Conservation (phyloP, 106 monocot species). For the Dendrobium catenatum region DNA sequence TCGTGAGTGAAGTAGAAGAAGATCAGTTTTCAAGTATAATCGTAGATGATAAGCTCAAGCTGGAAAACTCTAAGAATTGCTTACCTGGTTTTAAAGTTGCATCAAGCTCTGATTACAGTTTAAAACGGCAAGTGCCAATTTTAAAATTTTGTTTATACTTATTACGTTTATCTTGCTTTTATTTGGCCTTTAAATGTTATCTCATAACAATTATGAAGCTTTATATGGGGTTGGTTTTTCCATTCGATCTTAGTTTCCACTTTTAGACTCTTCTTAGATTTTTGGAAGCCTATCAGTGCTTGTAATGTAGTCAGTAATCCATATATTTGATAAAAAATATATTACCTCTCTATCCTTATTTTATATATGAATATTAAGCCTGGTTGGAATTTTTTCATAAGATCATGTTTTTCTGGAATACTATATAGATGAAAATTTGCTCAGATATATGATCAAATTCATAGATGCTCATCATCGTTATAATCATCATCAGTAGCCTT, state of each 20-base stretch:
- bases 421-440: background rate
- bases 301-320: background rate
- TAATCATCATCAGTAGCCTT: background rate
- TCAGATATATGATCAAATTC: background rate
- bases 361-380: background rate
- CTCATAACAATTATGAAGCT: background rate
- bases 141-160: background rate
- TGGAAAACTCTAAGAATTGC: slow-evolving; percentile 34
- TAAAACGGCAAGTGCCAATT: slow-evolving; percentile 59
- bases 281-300: background rate
- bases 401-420: background rate
- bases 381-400: background rate
- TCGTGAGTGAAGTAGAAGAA: slow-evolving; percentile 64
- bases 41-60: slow-evolving; percentile 20
- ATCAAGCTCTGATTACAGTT: slow-evolving; percentile 52
- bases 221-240: background rate
- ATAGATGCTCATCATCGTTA: background rate
- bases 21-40: slow-evolving; percentile 38
- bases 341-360: background rate
- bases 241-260: background rate
- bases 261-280: background rate
- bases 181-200: background rate
- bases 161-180: background rate
- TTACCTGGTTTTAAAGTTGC: slow-evolving; percentile 69
- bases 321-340: background rate